Evolutionary conservation across 257 asterid species (phyloP).

Genomic region (Petunia secreta): DNA sequence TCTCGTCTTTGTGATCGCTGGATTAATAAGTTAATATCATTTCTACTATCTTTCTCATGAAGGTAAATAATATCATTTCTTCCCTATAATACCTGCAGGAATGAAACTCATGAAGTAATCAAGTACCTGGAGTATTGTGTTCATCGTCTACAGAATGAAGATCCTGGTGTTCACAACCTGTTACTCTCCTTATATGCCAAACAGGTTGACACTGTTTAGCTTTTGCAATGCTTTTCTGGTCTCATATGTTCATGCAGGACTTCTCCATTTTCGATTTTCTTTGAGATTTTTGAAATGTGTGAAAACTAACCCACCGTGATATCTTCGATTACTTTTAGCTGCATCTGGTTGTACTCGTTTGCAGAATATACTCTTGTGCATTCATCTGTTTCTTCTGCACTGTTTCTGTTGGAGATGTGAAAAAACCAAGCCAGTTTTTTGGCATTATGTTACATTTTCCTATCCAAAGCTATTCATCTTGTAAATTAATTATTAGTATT

Average conservation of each 20-base stretch:
- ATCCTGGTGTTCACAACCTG: conserved; percentile 93
- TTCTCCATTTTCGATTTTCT: conserved; percentile 23
- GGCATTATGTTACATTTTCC: not conserved
- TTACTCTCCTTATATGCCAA: conserved; percentile 84
- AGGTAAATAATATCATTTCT: not conserved
- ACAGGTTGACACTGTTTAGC: conserved; percentile 61
- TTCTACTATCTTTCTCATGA: not conserved
- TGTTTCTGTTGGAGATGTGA: not conserved
- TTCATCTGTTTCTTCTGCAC: conserved; percentile 6
- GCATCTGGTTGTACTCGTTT: not conserved
- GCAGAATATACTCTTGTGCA: not conserved
- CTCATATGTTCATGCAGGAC: conserved; percentile 19
- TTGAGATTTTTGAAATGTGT: conserved; percentile 12
- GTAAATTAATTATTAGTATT: not conserved
- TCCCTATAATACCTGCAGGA: conserved; percentile 55
- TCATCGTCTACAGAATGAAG: conserved; percentile 95
- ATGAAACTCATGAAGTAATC: conserved; percentile 97
- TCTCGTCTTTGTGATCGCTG: not conserved
- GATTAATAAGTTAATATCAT: not conserved
- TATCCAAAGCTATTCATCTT: not conserved
- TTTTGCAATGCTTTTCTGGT: conserved; percentile 29
- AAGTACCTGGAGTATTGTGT: conserved; percentile 93
- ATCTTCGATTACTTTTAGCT: not conserved
- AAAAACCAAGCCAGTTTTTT: not conserved
- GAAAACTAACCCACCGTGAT: not conserved